Base-by-base conservation (phyloP, 192 early-diverging fungal species). In the Glomus cerebriforme region DNA sequence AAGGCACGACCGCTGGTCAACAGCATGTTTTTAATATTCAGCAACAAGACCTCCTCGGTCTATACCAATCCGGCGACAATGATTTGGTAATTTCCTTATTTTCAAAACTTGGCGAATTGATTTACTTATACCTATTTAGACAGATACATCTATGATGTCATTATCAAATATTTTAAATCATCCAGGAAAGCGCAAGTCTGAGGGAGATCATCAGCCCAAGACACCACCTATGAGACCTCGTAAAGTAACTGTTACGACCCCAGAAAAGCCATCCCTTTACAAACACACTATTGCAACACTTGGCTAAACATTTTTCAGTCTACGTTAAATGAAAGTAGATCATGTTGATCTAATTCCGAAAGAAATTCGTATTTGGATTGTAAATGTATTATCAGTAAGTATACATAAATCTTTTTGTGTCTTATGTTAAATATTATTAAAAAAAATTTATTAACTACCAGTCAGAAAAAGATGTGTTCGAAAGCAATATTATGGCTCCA, bases 371-470 rank as follows among this genome's bases (percentile, higher is more conserved):
- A 6, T 0, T 69, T 78, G 22, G 77, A 1, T 78, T 68, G 24
- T 68, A 58, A 59, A 47, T 78, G 12, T 78, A 34, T 37, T 78
- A 69, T 78, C 34, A 37, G 65, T 78, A 78, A 68, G 49, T 69
- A 37, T 0, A 49, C 12, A 17, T 49, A 17, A 49, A 17, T 17
- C 17, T 39, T 8, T 39, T 39, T 39, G 9, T 7, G 37, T 39
- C 37, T 39, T 39, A 39, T 39, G 37, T 9, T 1, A 39, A 19
- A 17, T 70, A 70, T 70, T 39, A 39, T 45, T 70, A 70, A 45
- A 45, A 45, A n/a, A 74, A 59, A 32, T 59, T 59, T 74, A n/a
- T 74, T 8, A 59, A 34, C 49, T 34, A 59, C 37, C 1, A 74
- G 73, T 74, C 73, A 60, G 19, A 49, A 35, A 74, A 74, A 60